Evolutionary conservation across 352 stramenopile species (phyloP).

Genomic region (Phytopythium chamaehyphon): DNA sequence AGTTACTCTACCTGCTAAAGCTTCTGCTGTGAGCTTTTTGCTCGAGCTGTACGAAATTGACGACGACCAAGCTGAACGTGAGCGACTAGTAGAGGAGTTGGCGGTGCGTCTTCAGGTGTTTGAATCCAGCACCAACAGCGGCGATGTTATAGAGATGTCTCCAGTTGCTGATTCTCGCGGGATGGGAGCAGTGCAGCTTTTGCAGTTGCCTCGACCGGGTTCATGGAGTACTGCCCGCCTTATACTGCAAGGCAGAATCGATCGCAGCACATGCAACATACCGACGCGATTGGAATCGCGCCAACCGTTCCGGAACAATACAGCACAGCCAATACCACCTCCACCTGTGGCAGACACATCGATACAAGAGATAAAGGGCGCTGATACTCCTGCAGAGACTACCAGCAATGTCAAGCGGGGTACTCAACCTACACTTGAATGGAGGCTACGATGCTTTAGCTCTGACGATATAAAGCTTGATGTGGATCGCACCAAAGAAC

Average conservation of each 20-base stretch:
- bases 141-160: conserved; percentile 11
- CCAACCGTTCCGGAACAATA: conserved; percentile 42
- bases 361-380: conserved; percentile 11
- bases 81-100: conserved; percentile 21
- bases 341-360: background rate
- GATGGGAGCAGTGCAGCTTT: conserved; percentile 28
- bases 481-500: conserved; percentile 50
- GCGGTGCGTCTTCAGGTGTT: conserved; percentile 57
- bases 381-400: background rate
- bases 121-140: conserved; percentile 19
- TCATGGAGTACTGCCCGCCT: conserved; percentile 22
- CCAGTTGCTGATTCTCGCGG: conserved; percentile 18
- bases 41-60: conserved; percentile 32
- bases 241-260: conserved; percentile 66
- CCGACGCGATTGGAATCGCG: conserved; percentile 41
- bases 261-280: conserved; percentile 43
- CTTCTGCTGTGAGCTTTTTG: conserved; percentile 41
- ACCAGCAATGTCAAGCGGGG: background rate
- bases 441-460: conserved; percentile 59
- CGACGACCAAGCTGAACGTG: background rate
- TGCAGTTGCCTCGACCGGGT: conserved; percentile 52
- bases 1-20: conserved; percentile 33
- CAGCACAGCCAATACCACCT: background rate
- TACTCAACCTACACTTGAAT: conserved; percentile 16
- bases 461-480: conserved; percentile 57